Evolutionary conservation across 2,329 filamentous ascomycete genomes (phyloP), one percentile per base, ranked within the genome.

Genomic region (Alternaria brassicae): DNA sequence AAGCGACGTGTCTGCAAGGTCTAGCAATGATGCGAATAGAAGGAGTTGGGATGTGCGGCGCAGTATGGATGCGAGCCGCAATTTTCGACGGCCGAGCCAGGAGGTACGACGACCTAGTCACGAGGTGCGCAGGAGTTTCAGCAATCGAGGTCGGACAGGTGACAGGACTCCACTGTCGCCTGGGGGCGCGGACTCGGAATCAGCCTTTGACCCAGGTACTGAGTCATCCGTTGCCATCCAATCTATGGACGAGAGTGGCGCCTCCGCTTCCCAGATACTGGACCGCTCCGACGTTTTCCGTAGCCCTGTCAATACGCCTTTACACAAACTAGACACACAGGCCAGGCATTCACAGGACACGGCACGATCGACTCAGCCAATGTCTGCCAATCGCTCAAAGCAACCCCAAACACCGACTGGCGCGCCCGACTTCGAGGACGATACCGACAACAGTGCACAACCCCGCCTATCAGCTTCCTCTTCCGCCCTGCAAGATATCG

Each of bases 231-330:
- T 89, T 30, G 83, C 89, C 2, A 83, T 88, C 4, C 91, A 80
- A 56, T 80, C 78, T 2, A 72, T 79, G 30, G 90, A 93, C 40
- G 91, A 93, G 58, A 86, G 83, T n/a, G 83, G 84, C 56, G 89
- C 90, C 47, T 96, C 93, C 3, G 94, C 91, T 3, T 98, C 94
- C 74, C 93, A 97, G 77, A 97, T 98, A 36, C 81, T 99, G 8
- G 86, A 87, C 53, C 88, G 91, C 32, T 97, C 93, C 68, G 92
- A 95, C 68, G 90, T 97, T 8, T 98, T 99, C 71, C 88, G 91
- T 66, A 89, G 88, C 25, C 92, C 92, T 15, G 91, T 89, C 15
- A 57, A 60, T 17, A 40, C 61, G 28, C 61, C 70, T 12, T 54
- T 62, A 4, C 71, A 72, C 3, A 67, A 62, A 39, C 67, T 68